Conservation (phyloP, 1,284 basidiomycete genomes). For the Ceratobasidium sp. region DNA sequence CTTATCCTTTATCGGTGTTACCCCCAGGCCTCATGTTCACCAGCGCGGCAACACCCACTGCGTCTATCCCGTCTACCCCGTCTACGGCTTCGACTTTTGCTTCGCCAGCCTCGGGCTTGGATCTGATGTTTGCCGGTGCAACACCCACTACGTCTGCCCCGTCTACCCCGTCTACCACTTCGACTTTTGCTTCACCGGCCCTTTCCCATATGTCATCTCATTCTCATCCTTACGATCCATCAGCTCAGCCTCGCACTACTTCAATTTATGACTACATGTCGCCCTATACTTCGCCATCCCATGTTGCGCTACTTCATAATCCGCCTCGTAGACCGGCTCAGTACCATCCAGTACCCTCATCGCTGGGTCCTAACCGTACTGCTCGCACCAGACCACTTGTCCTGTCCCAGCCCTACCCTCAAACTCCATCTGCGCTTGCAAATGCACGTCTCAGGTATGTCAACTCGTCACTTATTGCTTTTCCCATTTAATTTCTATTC, state of each 20-base stretch:
- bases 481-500: not conserved
- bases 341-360: not conserved
- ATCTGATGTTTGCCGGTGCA: not conserved
- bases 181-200: not conserved
- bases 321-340: not conserved
- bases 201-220: not conserved
- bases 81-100: not conserved
- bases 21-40: not conserved
- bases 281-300: not conserved
- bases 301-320: not conserved
- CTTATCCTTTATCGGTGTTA: not conserved
- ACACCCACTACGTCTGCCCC: not conserved
- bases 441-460: not conserved
- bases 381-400: not conserved
- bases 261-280: not conserved
- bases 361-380: not conserved
- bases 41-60: not conserved
- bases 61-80: not conserved
- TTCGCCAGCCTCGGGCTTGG: not conserved
- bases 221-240: not conserved
- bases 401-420: not conserved
- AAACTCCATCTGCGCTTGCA: not conserved
- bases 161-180: not conserved
- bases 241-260: too few relatives aligned
- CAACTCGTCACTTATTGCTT: not conserved